These are phyloP conservation scores for Hylodesmum podocarpum DNA, from an alignment of 306 rosid genomes.

Conservation along the genomic window DNA sequence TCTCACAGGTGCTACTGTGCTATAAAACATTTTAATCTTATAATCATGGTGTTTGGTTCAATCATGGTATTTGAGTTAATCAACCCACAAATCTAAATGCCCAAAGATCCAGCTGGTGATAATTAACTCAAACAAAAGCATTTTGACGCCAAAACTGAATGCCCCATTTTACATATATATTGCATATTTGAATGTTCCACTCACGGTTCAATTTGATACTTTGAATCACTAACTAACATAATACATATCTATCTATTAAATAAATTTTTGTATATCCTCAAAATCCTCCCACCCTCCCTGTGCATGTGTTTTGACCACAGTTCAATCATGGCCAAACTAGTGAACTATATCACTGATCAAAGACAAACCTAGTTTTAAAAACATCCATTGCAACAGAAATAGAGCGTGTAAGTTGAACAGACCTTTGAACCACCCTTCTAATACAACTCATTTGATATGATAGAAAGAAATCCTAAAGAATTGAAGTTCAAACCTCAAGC, in stretches of 20 bases:
- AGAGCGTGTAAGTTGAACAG: conserved; percentile 15
- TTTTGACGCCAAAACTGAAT: neutral
- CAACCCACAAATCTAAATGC: neutral
- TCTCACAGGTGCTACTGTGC: neutral
- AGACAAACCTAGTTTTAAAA: neutral
- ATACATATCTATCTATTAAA: too few relatives aligned
- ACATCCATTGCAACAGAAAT: neutral
- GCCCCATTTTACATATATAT: neutral
- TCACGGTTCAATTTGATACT: neutral
- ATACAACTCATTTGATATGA: neutral
- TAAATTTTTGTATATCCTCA: too few relatives aligned
- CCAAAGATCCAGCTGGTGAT: neutral
- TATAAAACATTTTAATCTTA: neutral
- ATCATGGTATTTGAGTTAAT: neutral
- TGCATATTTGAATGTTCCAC: neutral
- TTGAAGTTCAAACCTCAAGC: conserved; percentile 66
- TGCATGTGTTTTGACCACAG: neutral
- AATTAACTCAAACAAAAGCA: neutral
- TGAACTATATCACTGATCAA: neutral
- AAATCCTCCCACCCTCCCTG: too few relatives aligned
- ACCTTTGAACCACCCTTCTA: conserved; percentile 1
- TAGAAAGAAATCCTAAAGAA: neutral
- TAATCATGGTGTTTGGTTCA: neutral
- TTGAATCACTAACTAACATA: neutral
- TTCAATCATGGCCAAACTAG: neutral